Percentiles rank a stretch among this genome's conserved stretches.
phyloP scores from a whole-genome alignment of 805 yeast species.

The Cyberlindnera misumaiensis region DNA sequence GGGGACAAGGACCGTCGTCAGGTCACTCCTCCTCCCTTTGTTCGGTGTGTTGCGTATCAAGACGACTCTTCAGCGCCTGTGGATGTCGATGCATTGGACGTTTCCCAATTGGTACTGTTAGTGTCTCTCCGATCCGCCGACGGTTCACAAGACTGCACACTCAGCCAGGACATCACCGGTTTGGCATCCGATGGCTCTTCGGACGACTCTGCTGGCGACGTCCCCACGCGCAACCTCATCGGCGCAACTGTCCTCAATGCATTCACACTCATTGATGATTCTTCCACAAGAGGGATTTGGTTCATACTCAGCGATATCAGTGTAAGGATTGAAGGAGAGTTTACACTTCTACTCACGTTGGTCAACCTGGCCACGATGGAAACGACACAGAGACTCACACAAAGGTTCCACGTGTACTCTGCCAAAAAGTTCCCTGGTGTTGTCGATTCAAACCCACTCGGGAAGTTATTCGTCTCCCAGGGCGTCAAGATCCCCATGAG shows the following conservation, averaged over 20 bases:
- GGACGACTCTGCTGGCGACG: conserved; percentile 14
- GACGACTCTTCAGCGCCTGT: conserved; percentile 13
- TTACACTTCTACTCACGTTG: conserved; percentile 30
- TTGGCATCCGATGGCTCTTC: conserved; percentile 1
- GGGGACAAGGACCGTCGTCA: conserved; percentile 34
- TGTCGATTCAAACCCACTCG: conserved; percentile 32
- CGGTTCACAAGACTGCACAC: conserved; percentile 16
- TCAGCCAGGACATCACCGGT: conserved; percentile 14
- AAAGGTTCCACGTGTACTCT: conserved; percentile 31
- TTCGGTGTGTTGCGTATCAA: conserved; percentile 18
- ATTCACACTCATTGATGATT: conserved; percentile 30
- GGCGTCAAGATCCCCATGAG: conserved; percentile 37
- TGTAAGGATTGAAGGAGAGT: conserved; percentile 36
- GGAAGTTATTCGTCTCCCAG: conserved; percentile 35
- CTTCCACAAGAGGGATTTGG: conserved; percentile 33
- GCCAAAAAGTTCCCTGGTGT: conserved; percentile 42
- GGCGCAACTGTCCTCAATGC: conserved; percentile 35
- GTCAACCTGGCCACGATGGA: conserved; percentile 24
- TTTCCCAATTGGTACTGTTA: conserved; percentile 28
- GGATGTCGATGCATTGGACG: conserved; percentile 23
- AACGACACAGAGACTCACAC: conserved; percentile 22
- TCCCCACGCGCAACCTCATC: conserved; percentile 32
- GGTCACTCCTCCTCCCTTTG: conserved; percentile 28
- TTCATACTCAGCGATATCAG: conserved; percentile 36
- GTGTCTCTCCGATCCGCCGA: conserved; percentile 36